phyloP scores from a whole-genome alignment of 2,329 filamentous ascomycete genomes.

The Aaosphaeria arxii region DNA sequence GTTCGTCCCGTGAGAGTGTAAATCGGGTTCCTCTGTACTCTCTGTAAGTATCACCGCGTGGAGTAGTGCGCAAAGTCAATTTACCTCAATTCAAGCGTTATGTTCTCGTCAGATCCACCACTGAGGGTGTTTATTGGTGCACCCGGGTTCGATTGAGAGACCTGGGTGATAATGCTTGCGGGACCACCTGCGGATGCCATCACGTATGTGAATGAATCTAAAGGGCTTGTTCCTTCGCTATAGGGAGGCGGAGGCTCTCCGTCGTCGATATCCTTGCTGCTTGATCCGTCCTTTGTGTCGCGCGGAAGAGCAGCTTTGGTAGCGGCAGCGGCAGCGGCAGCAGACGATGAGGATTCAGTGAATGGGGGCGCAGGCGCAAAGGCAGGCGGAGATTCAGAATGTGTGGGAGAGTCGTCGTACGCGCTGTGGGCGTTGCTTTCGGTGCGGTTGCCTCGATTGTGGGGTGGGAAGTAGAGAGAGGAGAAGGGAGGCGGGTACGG shows the following conservation, averaged over 20 bases:
- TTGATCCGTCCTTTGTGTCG: conserved; percentile 73
- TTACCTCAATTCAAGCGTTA: conserved; percentile 90
- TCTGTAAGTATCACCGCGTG: conserved; percentile 1
- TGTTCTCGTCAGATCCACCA: conserved; percentile 88
- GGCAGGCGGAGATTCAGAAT: conserved; percentile 43
- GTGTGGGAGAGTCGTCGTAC: conserved; percentile 10
- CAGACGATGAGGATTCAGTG: conserved; percentile 48
- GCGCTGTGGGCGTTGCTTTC: conserved; percentile 46
- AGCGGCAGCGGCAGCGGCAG: conserved; percentile 57
- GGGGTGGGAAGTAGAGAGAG: conserved; percentile 57
- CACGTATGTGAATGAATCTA: conserved; percentile 89
- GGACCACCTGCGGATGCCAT: conserved; percentile 98
- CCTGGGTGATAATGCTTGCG: conserved; percentile 98
- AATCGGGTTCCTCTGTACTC: conserved; percentile 78
- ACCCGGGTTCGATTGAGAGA: conserved; percentile 75
- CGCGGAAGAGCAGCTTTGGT: conserved; percentile 81
- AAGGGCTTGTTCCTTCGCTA: conserved; percentile 88
- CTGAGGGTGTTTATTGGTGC: conserved; percentile 79
- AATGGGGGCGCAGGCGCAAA: conserved; percentile 53
- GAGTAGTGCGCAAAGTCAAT: conserved; percentile 12
- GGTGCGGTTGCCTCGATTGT: conserved; percentile 38
- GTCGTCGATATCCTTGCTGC: conserved; percentile 72
- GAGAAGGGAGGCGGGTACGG: conserved; percentile 61
- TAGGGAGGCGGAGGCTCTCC: conserved; percentile 94
- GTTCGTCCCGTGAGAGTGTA: conserved; percentile 88